Percentiles rank a stretch among this genome's conserved stretches.
Conservation (phyloP, 495 filamentous ascomycete genomes). For the Penicillium argentinense region DNA sequence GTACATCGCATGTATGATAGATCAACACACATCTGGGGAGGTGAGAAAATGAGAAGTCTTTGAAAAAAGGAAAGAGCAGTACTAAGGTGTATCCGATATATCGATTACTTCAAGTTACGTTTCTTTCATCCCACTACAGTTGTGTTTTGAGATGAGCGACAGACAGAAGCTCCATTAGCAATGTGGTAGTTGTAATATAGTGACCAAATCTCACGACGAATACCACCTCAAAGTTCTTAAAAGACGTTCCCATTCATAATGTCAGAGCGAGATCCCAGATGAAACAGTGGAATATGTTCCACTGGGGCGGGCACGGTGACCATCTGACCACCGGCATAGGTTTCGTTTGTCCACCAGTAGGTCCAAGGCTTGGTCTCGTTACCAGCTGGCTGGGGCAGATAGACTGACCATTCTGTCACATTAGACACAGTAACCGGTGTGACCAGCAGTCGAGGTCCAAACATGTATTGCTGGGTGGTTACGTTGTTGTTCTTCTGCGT, state of each 20-base stretch:
- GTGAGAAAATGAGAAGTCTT: too few species aligned
- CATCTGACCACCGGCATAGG: slow-evolving; percentile 25
- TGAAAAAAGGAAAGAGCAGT: too few species aligned
- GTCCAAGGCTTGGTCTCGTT: slow-evolving; percentile 23
- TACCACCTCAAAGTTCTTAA: slow-evolving; percentile 5
- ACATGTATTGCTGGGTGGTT: slow-evolving; percentile 35
- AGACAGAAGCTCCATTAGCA: not conserved
- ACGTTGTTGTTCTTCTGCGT: slow-evolving; percentile 20
- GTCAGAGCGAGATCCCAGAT: slow-evolving; percentile 19
- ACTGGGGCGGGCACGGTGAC: slow-evolving; percentile 22
- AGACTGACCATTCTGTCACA: slow-evolving; percentile 29
- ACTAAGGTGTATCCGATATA: too few species aligned
- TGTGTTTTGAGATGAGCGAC: too few species aligned
- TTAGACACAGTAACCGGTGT: slow-evolving; percentile 26
- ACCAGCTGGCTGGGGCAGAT: slow-evolving; percentile 20
- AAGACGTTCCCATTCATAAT: slow-evolving; percentile 23
- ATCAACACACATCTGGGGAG: too few species aligned
- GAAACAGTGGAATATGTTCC: slow-evolving; percentile 29
- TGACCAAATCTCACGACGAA: too few species aligned
- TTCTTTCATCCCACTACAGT: too few species aligned
- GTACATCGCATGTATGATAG: too few species aligned
- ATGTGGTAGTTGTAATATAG: not conserved
- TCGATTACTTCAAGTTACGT: too few species aligned
- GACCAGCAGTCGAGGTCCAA: slow-evolving; percentile 27
- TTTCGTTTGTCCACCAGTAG: slow-evolving; percentile 31